Conservation (phyloP, 140 eudicot species). For the Anethum foeniculum region DNA sequence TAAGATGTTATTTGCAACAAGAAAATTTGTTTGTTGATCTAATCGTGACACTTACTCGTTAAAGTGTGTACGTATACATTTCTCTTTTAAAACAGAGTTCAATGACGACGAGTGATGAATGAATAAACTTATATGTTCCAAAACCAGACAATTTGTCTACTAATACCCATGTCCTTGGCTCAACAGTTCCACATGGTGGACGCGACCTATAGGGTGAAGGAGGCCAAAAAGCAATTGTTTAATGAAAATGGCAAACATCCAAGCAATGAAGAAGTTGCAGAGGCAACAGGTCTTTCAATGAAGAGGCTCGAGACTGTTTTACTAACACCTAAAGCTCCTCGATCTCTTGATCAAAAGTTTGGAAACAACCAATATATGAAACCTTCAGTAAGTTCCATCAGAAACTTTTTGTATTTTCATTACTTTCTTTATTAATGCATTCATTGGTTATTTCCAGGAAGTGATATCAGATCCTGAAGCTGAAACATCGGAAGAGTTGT, state of each 20-base stretch:
- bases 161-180: neutral
- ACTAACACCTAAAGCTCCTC: constrained; percentile 70
- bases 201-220: constrained; percentile 73
- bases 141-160: neutral
- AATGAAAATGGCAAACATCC: constrained; percentile 63
- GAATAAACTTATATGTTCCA: neutral
- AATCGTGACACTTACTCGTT: neutral
- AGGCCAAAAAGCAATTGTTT: constrained; percentile 52
- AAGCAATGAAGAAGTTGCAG: constrained; percentile 58
- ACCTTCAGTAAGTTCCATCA: constrained; percentile 51
- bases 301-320: constrained; percentile 62
- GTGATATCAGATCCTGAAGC: constrained; percentile 76
- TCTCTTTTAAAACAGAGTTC: neutral
- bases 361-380: constrained; percentile 54
- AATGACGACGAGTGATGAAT: neutral
- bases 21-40: neutral
- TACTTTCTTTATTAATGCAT: neutral
- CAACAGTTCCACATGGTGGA: constrained; percentile 81
- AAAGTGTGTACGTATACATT: neutral
- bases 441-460: constrained; percentile 34
- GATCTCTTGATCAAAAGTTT: constrained; percentile 70
- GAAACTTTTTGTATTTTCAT: neutral
- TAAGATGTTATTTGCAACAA: neutral
- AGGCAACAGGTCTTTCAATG: constrained; percentile 73
- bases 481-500: constrained; percentile 58